phyloP scores from a whole-genome alignment of 805 yeast species.

The Ogataea methylovora region DNA sequence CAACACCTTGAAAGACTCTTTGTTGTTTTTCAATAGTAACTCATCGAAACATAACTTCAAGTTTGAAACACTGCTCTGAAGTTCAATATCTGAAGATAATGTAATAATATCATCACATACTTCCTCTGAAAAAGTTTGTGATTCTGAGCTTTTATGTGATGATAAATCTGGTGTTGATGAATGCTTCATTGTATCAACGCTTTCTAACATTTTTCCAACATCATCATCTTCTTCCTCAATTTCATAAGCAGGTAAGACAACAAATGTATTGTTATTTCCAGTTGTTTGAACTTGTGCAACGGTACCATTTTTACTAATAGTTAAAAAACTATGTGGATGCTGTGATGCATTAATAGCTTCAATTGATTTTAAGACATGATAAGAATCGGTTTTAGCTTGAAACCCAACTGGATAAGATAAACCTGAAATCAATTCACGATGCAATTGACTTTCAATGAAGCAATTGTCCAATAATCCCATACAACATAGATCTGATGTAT shows the following conservation, averaged over 20 bases:
- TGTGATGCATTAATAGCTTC: slow-evolving; percentile 39
- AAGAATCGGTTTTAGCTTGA: slow-evolving; percentile 11
- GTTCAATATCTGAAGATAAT: no score
- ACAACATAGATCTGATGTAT: slow-evolving; percentile 38
- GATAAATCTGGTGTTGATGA: slow-evolving; percentile 3
- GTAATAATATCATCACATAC: slow-evolving; percentile 8
- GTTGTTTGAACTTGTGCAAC: slow-evolving; percentile 42
- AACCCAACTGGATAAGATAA: slow-evolving; percentile 44
- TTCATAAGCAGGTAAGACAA: slow-evolving; percentile 25
- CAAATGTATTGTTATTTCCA: slow-evolving; percentile 44
- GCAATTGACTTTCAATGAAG: slow-evolving; percentile 40
- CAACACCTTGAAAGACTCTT: slow-evolving; percentile 19
- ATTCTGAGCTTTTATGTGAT: not conserved
- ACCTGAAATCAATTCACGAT: slow-evolving; percentile 45
- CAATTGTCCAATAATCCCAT: slow-evolving; percentile 36
- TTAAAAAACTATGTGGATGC: slow-evolving; percentile 39
- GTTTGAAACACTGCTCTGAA: no score
- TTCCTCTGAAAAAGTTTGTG: not conserved
- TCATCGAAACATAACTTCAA: no score
- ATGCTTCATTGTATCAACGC: not conserved
- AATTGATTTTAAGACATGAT: slow-evolving; percentile 28
- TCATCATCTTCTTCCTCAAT: not conserved
- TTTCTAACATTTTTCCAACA: not conserved
- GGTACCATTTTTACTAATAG: slow-evolving; percentile 39
- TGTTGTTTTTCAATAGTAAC: no score